A percentile compares a stretch with the other conserved stretches of the same genome.
Conservation (phyloP, 306 rosid genomes). For the Dryas octopetala region DNA sequence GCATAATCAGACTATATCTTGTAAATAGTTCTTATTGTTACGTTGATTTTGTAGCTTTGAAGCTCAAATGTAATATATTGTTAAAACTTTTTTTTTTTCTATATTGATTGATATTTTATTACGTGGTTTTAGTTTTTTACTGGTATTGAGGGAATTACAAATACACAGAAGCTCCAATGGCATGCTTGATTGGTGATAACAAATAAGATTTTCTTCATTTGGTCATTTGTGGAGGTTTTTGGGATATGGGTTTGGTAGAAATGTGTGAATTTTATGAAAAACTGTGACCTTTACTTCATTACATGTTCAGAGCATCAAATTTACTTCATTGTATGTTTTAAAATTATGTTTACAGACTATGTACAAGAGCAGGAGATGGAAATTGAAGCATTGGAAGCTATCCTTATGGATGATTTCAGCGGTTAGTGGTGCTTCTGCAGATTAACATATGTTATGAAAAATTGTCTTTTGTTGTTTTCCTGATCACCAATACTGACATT, state of each 20-base stretch:
- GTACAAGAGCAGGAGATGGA: conserved; percentile 94
- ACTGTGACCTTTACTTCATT: background rate
- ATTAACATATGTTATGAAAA: background rate
- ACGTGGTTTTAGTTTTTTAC: background rate
- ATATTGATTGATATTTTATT: background rate
- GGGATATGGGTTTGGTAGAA: conserved; percentile 1
- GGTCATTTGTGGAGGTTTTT: background rate
- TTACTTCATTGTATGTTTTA: background rate
- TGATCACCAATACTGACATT: background rate
- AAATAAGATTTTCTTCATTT: background rate
- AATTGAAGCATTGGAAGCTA: conserved; percentile 96
- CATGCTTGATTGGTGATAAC: background rate
- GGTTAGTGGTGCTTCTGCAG: conserved; percentile 41
- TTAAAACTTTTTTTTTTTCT: too few species aligned
- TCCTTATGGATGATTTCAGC: conserved; percentile 94
- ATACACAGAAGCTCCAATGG: background rate
- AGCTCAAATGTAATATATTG: background rate
- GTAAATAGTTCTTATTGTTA: background rate
- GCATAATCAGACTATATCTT: background rate
- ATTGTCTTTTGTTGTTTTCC: background rate
- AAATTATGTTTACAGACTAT: conserved; percentile 45
- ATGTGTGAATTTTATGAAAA: background rate
- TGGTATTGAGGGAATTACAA: background rate
- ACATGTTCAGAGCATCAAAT: background rate
- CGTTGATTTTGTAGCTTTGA: background rate